Evolutionary conservation across 1,139 yeast species (phyloP), one percentile per base, ranked within the genome.

Genomic region (Zygosaccharomyces sapae): DNA sequence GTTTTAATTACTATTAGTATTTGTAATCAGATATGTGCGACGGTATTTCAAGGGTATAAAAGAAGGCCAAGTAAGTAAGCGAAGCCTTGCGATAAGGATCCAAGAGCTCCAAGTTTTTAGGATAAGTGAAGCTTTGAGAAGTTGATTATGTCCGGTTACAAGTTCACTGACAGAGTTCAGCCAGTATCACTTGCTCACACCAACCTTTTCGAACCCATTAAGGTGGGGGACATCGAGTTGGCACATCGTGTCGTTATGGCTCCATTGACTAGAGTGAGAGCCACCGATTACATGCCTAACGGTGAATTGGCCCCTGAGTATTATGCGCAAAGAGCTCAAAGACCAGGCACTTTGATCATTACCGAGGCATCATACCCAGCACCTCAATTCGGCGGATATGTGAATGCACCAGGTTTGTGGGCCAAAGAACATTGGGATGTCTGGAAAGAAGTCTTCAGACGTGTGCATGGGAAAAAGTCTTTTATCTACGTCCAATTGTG

Each of bases 221-320:
- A 70, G 49, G 68, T 78, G 29, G 79, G 79, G 19, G 48, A 58
- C 18, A 56, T 54, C 41, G 66, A 50, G 42, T 60, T 49, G 12
- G 33, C 58, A 13, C 70, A 76, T 55, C 62, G 77, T 53, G 58
- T 75, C 5, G 79, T 67, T 0, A 65, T 67, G 49, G 71, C 80
- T 4, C 83, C 83, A 29, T 68, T 76, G 41, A 76, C 82, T 20
- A 67, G 81, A 60, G 55, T 59, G 44, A 71, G 81, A 63, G 70
- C 73, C 7, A 52, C 43, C 8, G 70, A 71, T 40, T 68, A 66
- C 46, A 67, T 71, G 20, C 80, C 83, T 10, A 71, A 39, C 37
- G 25, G 29, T n/a, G 45, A 46, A 3, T 44, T 46, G 41, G 70
- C 72, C 53, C 63, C 66, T 6, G 68, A 73, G 48, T 79, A 81